Evolutionary conservation across 176 grass and related monocot genomes (phyloP).

Genomic region (Carex parvula): DNA sequence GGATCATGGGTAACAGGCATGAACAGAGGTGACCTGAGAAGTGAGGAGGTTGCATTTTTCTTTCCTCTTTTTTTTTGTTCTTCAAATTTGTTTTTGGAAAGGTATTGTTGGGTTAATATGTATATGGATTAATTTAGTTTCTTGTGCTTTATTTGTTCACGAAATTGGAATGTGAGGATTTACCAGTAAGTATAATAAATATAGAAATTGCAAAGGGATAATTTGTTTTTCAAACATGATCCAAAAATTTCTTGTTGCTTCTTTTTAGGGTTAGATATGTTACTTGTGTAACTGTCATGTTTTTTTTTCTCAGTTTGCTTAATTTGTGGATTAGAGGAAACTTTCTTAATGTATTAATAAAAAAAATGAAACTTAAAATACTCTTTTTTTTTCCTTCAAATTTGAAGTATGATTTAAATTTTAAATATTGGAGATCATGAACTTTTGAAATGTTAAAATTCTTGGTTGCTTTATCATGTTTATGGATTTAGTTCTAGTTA

Average conservation of each 20-base stretch:
- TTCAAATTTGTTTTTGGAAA: constrained; percentile 18
- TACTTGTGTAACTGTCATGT: background rate
- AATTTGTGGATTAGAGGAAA: background rate
- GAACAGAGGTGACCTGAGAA: constrained; percentile 17
- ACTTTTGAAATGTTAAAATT: background rate
- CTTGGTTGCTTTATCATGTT: background rate
- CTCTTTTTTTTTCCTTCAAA: background rate
- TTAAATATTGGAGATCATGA: background rate
- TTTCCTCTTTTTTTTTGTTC: background rate
- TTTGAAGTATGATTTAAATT: background rate
- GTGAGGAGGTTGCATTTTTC: constrained; percentile 20
- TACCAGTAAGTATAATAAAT: background rate
- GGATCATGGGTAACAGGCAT: constrained; percentile 53
- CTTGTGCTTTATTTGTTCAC: constrained; percentile 5
- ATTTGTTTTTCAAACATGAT: background rate
- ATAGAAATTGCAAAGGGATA: constrained; percentile 33
- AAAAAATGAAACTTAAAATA: background rate
- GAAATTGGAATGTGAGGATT: constrained; percentile 6
- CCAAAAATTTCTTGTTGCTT: constrained; percentile 8
- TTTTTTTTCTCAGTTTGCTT: background rate
- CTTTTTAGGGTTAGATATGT: background rate
- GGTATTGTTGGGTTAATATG: background rate
- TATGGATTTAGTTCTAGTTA: background rate
- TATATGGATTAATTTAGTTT: constrained; percentile 12
- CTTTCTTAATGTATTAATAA: background rate